Evolutionary conservation across 2,329 filamentous ascomycete species (phyloP), one percentile per base, ranked within the genome.

Genomic region (Neurospora crassa): DNA sequence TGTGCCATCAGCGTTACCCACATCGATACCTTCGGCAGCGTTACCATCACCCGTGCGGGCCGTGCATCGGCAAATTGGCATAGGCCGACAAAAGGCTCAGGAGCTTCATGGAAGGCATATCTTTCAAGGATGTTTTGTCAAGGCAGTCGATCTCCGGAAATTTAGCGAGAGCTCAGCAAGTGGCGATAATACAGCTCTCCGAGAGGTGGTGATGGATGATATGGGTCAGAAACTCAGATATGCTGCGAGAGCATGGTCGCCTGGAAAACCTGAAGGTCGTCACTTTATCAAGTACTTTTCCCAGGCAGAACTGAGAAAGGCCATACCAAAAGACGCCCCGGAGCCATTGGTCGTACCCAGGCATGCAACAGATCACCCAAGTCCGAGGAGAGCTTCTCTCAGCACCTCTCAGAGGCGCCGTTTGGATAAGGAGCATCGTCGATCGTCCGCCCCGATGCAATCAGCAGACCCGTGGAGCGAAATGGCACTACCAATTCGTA

Each of bases 401-500:
- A 18, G 24, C 5, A 63, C 29, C 29, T 11, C 53, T 3, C 34
- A 63, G 53, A 24, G 37, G 53, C 53, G 53, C 16, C 53, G 53
- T 34, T 18, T 63, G 53, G 53, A 63, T n/a, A 63, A 63, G 29
- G 53, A 63, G 16, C 53, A 63, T 18, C 53, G 24, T 34, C 53
- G 53, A 63, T n/a, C 18, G 16, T 37, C 53, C 1, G 16, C 29
- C 67, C 43, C 76, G 77, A 53, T 71, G 74, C 69, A 73, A 75
- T 71, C 72, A 72, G 67, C 37, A 78, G 69, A 70, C 70, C 76
- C 76, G n/a, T 76, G 76, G 59, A 77, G 77, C 68, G 73, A 77
- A 18, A 80, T 79, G 67, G 79, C 81, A 12, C 77, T 85, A 59
- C 84, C 84, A 6, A 82, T 86, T 47, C 82, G 85, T 86, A 78